Base-by-base conservation (phyloP, 2,329 filamentous ascomycete genomes). In the Penicillium palitans region DNA sequence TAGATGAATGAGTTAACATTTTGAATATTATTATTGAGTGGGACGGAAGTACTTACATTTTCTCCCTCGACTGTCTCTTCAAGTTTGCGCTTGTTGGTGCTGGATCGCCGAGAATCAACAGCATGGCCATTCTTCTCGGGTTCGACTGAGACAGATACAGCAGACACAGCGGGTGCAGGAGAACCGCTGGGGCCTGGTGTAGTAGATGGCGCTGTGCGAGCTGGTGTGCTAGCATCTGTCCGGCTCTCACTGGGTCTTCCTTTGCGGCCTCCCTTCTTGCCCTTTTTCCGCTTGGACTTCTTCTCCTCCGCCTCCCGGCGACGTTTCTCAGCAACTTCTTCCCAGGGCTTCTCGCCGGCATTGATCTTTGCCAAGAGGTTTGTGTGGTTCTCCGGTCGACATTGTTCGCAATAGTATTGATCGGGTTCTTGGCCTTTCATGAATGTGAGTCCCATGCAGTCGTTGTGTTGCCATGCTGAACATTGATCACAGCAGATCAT, bases 401-500 rank as follows among this genome's bases (percentile, higher is more conserved):
- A 98, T 76, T 88, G 81, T 76, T 99, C 95, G 77, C 95, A 99
- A 76, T 89, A 96, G 79, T 99, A 99, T 75, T 90, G 83, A 60
- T 90, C 90, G 31, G 90, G 89, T 55, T 91, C 83, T 69, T 93
- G 86, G 59, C 93, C 78, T 57, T 83, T 90, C 33, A 88, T 85
- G 67, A 90, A 91, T 47, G 88, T 86, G 69, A 97, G 85, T 53
- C 91, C 91, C 81, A 99, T 91, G 73, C 95, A 99, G 63, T 96
- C 88, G 70, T 97, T 97, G 77, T 99, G 95, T 77, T 99, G 95
- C 95, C 95, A 99, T 42, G 89, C 93, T 49, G 86, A 87, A 76
- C 95, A 99, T 47, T 85, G 86, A 75, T 99, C 95, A 79, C 95
- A 99, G 61, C 90, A 91, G 69, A 99, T 96, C 92, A 96, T 98